phyloP scores from a whole-genome alignment of 2,329 filamentous ascomycete genomes.

The Raffaelea albimanens region DNA sequence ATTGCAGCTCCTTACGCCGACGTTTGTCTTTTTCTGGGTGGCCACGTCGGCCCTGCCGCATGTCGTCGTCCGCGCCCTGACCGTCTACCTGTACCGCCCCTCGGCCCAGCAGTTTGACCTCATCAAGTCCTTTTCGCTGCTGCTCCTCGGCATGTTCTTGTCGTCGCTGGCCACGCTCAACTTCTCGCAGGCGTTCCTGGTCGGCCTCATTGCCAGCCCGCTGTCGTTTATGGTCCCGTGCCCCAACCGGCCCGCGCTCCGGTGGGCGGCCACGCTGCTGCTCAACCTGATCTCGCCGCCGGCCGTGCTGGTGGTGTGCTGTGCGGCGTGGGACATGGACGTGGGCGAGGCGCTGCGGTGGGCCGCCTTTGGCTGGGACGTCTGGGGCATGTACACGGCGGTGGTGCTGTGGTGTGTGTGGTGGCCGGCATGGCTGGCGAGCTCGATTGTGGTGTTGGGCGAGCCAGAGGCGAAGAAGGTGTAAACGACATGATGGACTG shows the following conservation, averaged over 20 bases:
- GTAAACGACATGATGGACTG: no score
- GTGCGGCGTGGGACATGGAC: conserved; percentile 26
- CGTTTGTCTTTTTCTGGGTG: conserved; percentile 49
- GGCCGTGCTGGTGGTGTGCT: conserved; percentile 40
- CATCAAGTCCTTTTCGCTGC: conserved; percentile 84
- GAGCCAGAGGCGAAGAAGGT: no score
- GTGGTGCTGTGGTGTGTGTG: conserved; percentile 90
- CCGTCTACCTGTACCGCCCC: conserved; percentile 35
- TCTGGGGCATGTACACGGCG: conserved; percentile 82
- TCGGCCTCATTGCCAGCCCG: conserved; percentile 70
- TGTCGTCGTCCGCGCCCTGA: conserved; percentile 45
- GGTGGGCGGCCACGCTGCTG: conserved; percentile 35
- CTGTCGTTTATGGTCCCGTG: conserved; percentile 61
- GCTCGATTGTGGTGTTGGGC: conserved; percentile 44
- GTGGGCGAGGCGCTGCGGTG: conserved; percentile 55
- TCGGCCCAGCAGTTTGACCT: conserved; percentile 65
- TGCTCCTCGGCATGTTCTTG: conserved; percentile 83
- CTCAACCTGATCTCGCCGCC: conserved; percentile 55
- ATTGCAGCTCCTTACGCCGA: conserved; percentile 44
- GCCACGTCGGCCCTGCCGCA: conserved; percentile 48
- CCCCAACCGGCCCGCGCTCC: conserved; percentile 25
- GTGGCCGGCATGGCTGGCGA: conserved; percentile 86
- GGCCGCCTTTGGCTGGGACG: conserved; percentile 79
- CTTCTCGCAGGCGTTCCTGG: conserved; percentile 79
- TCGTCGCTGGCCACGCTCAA: conserved; percentile 91